Evolutionary conservation across 2,329 filamentous ascomycete genomes (phyloP).

Genomic region (Mycosphaerella sp.): DNA sequence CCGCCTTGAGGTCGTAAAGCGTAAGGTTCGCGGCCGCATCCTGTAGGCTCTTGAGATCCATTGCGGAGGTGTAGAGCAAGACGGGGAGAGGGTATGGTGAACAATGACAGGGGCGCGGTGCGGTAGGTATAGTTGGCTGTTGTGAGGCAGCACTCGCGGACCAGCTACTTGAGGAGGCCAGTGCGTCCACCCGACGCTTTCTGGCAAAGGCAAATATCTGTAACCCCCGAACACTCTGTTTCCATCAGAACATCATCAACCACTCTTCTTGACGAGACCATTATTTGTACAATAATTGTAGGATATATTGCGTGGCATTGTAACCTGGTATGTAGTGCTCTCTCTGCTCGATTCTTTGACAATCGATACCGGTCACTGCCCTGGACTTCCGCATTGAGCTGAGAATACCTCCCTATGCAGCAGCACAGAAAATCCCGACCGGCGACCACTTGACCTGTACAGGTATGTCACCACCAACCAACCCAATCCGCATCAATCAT

Average conservation of each 20-base stretch:
- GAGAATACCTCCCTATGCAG: background rate
- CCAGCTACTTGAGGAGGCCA: background rate
- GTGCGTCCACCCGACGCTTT: background rate
- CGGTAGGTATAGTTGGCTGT: background rate
- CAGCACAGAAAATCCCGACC: background rate
- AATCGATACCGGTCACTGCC: too few species aligned
- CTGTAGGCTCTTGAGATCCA: conserved; percentile 82
- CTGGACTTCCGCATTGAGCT: background rate
- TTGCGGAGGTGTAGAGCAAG: conserved; percentile 38
- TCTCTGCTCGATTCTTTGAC: background rate
- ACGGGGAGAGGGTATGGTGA: background rate
- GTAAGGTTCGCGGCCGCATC: conserved; percentile 86
- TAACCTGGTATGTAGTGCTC: background rate
- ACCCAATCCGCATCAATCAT: background rate
- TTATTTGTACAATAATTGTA: background rate
- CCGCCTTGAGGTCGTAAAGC: conserved; percentile 91
- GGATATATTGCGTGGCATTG: background rate
- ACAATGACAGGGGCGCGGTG: background rate
- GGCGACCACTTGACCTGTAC: background rate
- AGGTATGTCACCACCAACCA: background rate
- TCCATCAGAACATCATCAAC: background rate
- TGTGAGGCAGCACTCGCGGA: background rate
- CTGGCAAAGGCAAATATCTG: background rate
- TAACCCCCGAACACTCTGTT: background rate
- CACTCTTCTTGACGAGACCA: background rate